phyloP scores from a whole-genome alignment of 306 rosid species.

The Glycine latifolia region DNA sequence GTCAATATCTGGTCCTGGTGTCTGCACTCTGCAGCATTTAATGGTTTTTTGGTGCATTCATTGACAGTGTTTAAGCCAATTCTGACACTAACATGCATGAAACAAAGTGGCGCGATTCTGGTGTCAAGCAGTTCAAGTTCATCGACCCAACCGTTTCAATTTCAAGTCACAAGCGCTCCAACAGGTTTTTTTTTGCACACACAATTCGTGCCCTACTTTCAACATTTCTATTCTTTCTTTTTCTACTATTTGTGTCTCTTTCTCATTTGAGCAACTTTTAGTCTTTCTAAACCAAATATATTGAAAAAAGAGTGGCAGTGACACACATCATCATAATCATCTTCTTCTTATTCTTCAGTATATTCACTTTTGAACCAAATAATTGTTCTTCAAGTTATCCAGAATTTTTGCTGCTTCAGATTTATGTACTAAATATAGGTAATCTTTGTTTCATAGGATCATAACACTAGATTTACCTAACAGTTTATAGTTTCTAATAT shows the following conservation, averaged over 20 bases:
- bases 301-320: conserved; percentile 13
- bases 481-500: conserved; percentile 15
- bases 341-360: background rate
- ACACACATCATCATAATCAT: background rate
- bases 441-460: conserved; percentile 5
- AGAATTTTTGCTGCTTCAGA: background rate
- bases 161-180: conserved; percentile 68
- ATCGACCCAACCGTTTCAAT: conserved; percentile 59
- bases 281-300: conserved; percentile 27
- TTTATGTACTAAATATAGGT: conserved; percentile 13
- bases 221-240: conserved; percentile 22
- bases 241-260: conserved; percentile 18
- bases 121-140: conserved; percentile 63
- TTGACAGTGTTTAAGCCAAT: conserved; percentile 52
- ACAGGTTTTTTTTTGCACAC: conserved; percentile 47
- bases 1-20: conserved; percentile 61
- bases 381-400: conserved; percentile 24
- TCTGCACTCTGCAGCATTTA: conserved; percentile 53
- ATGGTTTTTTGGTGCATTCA: conserved; percentile 65
- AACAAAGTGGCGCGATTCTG: conserved; percentile 59
- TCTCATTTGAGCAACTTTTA: conserved; percentile 32
- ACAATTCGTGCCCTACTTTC: conserved; percentile 5
- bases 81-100: conserved; percentile 59
- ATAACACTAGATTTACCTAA: background rate
- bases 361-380: conserved; percentile 23